A percentile compares a stretch with the other conserved stretches of the same genome.
phyloP scores from a whole-genome alignment of 805 yeast species.

The Saccharomycopsis javanensis region DNA sequence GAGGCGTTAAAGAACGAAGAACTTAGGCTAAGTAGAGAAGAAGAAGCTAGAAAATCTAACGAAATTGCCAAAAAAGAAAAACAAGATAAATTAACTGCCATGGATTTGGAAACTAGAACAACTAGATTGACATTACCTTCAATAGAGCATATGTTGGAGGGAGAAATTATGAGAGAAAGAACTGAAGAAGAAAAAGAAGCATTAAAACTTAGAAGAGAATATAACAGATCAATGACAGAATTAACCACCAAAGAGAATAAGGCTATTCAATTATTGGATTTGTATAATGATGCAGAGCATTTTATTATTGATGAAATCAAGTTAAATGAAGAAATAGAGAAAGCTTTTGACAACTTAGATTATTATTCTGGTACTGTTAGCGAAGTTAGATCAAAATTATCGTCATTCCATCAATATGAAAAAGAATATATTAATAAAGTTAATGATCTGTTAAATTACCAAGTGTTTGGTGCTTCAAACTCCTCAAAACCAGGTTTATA shows the following conservation, averaged over 20 bases:
- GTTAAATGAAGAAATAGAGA: constrained; percentile 46
- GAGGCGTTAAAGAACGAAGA: constrained; percentile 53
- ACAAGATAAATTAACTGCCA: constrained; percentile 24
- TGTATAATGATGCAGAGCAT: constrained; percentile 59
- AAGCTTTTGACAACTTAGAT: constrained; percentile 34
- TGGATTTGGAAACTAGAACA: constrained; percentile 32
- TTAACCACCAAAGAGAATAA: constrained; percentile 42
- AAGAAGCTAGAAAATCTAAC: constrained; percentile 28
- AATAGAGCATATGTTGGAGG: constrained; percentile 52
- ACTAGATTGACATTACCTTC: constrained; percentile 68
- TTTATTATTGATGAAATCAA: constrained; percentile 68
- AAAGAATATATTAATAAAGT: constrained; percentile 4
- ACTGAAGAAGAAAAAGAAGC: constrained; percentile 57
- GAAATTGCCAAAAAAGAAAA: constrained; percentile 29
- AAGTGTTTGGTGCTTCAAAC: constrained; percentile 16
- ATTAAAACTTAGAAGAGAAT: constrained; percentile 48
- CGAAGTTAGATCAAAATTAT: constrained; percentile 1
- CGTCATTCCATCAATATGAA: constrained; percentile 4
- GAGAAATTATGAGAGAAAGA: constrained; percentile 64
- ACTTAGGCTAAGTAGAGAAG: constrained; percentile 32
- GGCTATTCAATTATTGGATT: constrained; percentile 50
- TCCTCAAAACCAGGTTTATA: constrained; percentile 17
- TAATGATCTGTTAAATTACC: constrained; percentile 13
- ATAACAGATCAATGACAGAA: constrained; percentile 53
- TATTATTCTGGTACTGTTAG: constrained; percentile 4